Evolutionary conservation across 768 basidiomycete species (phyloP).

Genomic region (Russula emetica): DNA sequence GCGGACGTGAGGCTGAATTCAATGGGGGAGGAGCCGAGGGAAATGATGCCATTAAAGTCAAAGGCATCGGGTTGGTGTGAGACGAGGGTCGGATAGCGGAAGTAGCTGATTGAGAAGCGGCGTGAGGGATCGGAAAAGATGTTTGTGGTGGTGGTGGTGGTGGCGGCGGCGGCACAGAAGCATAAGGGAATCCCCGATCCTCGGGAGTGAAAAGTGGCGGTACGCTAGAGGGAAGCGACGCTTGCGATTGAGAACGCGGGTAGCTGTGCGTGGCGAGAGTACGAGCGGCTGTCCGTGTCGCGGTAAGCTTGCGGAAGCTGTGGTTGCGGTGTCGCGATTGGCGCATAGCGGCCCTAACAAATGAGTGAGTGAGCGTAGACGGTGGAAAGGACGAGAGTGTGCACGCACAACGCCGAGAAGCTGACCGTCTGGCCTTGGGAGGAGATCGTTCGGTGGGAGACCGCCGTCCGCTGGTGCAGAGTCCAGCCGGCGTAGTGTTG

Average conservation of each 20-base stretch:
- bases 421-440: conserved; percentile 15
- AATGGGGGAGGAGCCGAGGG: conserved; percentile 11
- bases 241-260: conserved; percentile 13
- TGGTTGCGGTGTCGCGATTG: conserved; percentile 20
- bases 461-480: conserved; percentile 12
- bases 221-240: neutral
- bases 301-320: conserved; percentile 1
- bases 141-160: neutral
- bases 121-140: conserved; percentile 3
- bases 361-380: neutral
- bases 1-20: conserved; percentile 14
- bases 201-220: conserved; percentile 1
- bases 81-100: conserved; percentile 4
- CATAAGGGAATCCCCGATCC: conserved; percentile 22
- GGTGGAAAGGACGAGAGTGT: neutral
- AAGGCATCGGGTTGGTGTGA: neutral
- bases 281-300: conserved; percentile 9
- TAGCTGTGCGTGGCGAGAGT: conserved; percentile 7
- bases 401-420: conserved; percentile 22
- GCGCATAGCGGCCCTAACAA: conserved; percentile 11
- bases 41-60: neutral
- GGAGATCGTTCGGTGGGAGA: conserved; percentile 3
- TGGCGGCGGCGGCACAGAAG: neutral
- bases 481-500: conserved; percentile 7
- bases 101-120: neutral